Evolutionary conservation across 352 stramenopile species (phyloP), one percentile per base, ranked within the genome.

Genomic region (Globisporangium apiculatum): DNA sequence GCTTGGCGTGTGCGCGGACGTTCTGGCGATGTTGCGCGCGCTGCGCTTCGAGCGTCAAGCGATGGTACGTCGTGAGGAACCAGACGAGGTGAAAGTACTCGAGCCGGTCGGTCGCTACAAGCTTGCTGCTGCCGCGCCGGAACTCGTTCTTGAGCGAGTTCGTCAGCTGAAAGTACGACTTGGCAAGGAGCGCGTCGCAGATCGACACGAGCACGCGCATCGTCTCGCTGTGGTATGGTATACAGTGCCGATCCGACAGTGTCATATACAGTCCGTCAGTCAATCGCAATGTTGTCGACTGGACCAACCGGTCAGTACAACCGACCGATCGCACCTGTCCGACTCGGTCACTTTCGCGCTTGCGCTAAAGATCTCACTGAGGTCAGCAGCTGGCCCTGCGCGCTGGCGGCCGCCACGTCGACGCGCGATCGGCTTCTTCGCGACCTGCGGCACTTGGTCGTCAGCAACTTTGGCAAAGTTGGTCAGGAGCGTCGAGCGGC

Each of bases 91-190:
- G 82, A 59, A 95, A 94, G 51, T 95, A 95, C 70, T 94, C 79
- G 1, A 95, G 70, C n/a, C 82, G 76, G 81, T 95, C 86, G 3
- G 81, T 88, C 5, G 76, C 78, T 18, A 95, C 78, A 47, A 95
- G 62, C 57, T 94, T 94, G 64, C 48, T 83, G 62, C 86, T 95
- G 42, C 85, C 86, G 55, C 86, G 68, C 45, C 86, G 82, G 45
- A 95, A 95, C 57, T 95, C 86, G 46, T 79, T 86, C 55, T 94
- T 94, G 37, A 95, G 74, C 37, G 82, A 94, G 49, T 87, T 91
- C 0, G 82, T 94, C 9, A 95, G 68, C 69, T 91, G 83, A 53
- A 86, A 88, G 58, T 92, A 95, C 18, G 79, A 89, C 49, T 92
- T 94, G 0, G 65, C 66, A 14, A 94, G 51, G 49, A 94, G 70